A percentile compares a stretch with the other conserved stretches of the same genome.
These are phyloP conservation scores for Thelonectria rubi DNA, from an alignment of 2,329 filamentous ascomycete genomes.

Conservation along the genomic window DNA sequence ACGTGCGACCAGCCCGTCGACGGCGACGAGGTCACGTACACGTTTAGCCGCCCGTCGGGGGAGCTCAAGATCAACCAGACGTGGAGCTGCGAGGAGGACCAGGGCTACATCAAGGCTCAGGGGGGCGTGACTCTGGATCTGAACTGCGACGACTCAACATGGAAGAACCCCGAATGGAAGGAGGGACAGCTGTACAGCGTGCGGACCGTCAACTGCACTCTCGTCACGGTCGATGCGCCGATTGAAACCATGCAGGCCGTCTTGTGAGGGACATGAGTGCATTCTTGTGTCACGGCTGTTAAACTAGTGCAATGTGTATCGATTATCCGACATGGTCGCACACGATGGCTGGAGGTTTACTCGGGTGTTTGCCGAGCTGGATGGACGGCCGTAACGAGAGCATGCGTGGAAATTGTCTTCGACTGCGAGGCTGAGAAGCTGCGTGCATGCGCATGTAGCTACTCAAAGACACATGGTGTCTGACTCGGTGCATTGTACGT, in stretches of 20 bases:
- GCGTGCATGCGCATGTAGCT: too few species aligned
- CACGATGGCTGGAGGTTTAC: too few species aligned
- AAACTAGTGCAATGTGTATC: too few species aligned
- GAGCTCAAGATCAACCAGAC: constrained; percentile 14
- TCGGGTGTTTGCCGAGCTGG: too few species aligned
- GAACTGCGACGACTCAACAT: constrained; percentile 1
- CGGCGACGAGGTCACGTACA: constrained; percentile 3
- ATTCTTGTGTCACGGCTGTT: too few species aligned
- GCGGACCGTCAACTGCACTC: constrained; percentile 3
- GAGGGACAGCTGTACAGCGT: constrained; percentile 12
- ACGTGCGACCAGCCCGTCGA: background rate
- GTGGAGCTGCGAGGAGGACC: constrained; percentile 4
- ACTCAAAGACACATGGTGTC: too few species aligned
- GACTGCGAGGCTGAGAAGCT: too few species aligned
- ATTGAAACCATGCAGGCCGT: background rate
- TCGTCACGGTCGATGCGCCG: background rate
- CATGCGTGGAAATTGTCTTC: too few species aligned
- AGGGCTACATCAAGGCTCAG: constrained; percentile 5
- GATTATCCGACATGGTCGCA: too few species aligned
- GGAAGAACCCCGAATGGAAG: constrained; percentile 12
- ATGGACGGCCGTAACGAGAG: too few species aligned
- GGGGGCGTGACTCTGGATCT: constrained; percentile 1
- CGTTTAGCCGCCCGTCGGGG: constrained; percentile 4
- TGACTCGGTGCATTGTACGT: too few species aligned
- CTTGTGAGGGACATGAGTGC: background rate